Percentiles rank a stretch among this genome's conserved stretches.
These are phyloP conservation scores for Podospora appendiculata DNA, from an alignment of 495 filamentous ascomycete species.

Conservation along the genomic window DNA sequence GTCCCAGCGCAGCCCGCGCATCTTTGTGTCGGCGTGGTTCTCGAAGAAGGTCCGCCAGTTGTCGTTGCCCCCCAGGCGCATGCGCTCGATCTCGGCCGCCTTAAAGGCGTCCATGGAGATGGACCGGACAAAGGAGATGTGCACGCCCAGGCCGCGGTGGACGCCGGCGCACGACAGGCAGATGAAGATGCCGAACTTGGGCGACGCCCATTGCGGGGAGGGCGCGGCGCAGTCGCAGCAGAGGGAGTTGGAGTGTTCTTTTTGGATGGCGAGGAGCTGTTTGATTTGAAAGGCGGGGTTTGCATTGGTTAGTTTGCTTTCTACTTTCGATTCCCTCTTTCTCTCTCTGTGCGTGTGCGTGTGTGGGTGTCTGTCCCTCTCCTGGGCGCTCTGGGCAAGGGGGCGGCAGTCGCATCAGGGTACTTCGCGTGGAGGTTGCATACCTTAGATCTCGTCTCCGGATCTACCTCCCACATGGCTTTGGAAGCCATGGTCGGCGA, in stretches of 20 bases:
- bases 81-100: slow-evolving; percentile 71
- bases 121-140: slow-evolving; percentile 94
- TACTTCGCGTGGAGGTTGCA: background rate
- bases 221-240: slow-evolving; percentile 95
- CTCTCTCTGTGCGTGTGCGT: too few species aligned
- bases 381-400: too few species aligned
- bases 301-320: background rate
- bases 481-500: slow-evolving; percentile 35
- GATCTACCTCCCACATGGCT: slow-evolving; percentile 95
- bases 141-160: slow-evolving; percentile 89
- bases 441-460: slow-evolving; percentile 90
- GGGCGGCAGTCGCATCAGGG: too few species aligned
- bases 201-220: slow-evolving; percentile 85
- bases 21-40: slow-evolving; percentile 54
- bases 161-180: slow-evolving; percentile 93
- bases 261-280: slow-evolving; percentile 82
- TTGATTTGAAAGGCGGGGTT: background rate
- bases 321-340: background rate
- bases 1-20: slow-evolving; percentile 57
- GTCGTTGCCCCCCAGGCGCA: slow-evolving; percentile 80
- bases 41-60: slow-evolving; percentile 82
- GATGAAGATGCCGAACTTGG: slow-evolving; percentile 81
- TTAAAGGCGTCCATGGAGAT: slow-evolving; percentile 99
- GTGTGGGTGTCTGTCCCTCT: too few species aligned
- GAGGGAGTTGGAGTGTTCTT: slow-evolving; percentile 71